These are phyloP conservation scores for Arthroderma uncinatum DNA, from an alignment of 2,329 filamentous ascomycete genomes.

Conservation along the genomic window DNA sequence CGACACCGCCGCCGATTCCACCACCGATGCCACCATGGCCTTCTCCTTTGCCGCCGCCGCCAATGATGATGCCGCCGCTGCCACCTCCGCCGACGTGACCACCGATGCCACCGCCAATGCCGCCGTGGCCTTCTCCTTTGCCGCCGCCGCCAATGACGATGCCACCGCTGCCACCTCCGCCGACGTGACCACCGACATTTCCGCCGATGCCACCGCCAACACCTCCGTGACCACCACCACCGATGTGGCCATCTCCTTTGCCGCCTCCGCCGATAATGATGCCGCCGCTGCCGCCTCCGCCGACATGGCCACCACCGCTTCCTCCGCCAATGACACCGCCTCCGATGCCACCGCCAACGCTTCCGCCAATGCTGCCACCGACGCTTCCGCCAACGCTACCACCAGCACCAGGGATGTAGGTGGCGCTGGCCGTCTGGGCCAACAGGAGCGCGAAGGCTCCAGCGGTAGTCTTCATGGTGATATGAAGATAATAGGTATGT, in stretches of 20 bases:
- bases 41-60: neutral
- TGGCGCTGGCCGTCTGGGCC: slow-evolving; percentile 20
- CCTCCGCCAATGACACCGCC: neutral
- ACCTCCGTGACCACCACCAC: neutral
- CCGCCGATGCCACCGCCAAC: neutral
- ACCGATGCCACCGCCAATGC: neutral
- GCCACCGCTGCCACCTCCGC: neutral
- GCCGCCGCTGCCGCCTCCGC: neutral
- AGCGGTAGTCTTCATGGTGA: slow-evolving; percentile 18
- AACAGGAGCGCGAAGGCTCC: slow-evolving; percentile 15
- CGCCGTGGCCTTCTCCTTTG: neutral
- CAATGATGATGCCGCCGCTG: no score
- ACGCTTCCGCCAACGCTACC: neutral
- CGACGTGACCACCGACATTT: neutral
- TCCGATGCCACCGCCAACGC: neutral
- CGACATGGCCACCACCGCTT: slow-evolving; percentile 5
- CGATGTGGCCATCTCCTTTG: neutral
- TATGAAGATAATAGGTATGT: neutral
- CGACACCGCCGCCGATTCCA: neutral
- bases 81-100: no score
- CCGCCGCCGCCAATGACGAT: neutral
- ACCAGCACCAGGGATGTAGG: neutral
- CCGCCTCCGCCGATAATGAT: neutral
- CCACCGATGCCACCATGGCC: neutral
- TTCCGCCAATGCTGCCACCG: neutral